Conservation (phyloP, 129 eudicot species). For the Escallonia rubra region DNA sequence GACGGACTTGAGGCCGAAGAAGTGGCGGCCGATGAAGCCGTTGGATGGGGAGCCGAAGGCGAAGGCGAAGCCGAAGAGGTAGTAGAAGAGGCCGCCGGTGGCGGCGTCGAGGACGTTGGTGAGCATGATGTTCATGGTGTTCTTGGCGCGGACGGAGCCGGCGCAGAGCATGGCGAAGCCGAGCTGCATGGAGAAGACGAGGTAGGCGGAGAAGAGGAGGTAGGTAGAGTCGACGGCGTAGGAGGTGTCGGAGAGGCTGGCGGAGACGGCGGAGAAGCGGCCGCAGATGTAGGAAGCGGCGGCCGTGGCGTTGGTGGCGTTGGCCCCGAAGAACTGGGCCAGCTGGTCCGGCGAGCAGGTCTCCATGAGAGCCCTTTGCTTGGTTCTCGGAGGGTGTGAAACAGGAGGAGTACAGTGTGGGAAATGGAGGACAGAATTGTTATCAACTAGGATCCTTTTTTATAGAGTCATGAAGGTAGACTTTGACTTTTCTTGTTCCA, state of each 20-base stretch:
- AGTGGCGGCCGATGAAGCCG: conserved; percentile 51
- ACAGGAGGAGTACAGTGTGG: too few relatives aligned
- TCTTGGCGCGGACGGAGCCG: conserved; percentile 63
- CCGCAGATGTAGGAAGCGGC: conserved; percentile 54
- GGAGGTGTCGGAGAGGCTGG: conserved; percentile 28
- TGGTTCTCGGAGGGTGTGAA: too few relatives aligned
- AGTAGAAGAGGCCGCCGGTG: conserved; percentile 59
- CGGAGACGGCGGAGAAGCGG: conserved; percentile 28
- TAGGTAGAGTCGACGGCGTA: conserved; percentile 58
- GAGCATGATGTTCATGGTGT: conserved; percentile 78
- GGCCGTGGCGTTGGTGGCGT: conserved; percentile 39
- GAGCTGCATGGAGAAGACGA: conserved; percentile 72
- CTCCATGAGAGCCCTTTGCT: too few relatives aligned
- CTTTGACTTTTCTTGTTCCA: too few relatives aligned
- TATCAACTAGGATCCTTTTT: too few relatives aligned
- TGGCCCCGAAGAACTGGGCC: conserved; percentile 44
- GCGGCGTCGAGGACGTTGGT: conserved; percentile 70
- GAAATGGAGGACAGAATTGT: too few relatives aligned
- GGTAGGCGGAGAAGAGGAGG: conserved; percentile 63
- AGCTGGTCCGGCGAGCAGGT: conserved; percentile 39
- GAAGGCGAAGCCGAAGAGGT: conserved; percentile 60
- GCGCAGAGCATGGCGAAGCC: conserved; percentile 86
- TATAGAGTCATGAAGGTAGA: too few relatives aligned
- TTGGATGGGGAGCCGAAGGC: conserved; percentile 52
- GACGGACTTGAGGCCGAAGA: conserved; percentile 43